A percentile compares a stretch with the other conserved stretches of the same genome.
Conservation (phyloP, 148 eudicot species). For the Heliosperma pusillum region DNA sequence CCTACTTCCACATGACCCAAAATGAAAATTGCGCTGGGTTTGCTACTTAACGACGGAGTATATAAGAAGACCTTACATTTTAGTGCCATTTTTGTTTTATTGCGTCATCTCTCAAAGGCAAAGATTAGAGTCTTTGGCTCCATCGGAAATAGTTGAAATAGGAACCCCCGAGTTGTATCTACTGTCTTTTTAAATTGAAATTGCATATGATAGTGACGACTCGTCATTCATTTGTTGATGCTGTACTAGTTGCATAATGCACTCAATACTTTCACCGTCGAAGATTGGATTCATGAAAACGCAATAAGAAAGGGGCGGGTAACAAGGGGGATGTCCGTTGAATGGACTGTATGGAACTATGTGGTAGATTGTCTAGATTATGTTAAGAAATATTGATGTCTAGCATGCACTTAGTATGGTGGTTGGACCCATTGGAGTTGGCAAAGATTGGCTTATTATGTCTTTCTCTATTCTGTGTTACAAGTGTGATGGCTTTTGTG, state of each 20-base stretch:
- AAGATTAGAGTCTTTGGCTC: not conserved
- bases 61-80: not conserved
- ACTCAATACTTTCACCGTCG: not conserved
- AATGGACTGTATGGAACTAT: not conserved
- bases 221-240: not conserved
- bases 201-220: not conserved
- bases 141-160: not conserved
- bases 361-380: not conserved
- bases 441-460: not conserved
- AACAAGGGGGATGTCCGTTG: not conserved
- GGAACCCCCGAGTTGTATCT: not conserved
- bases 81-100: not conserved
- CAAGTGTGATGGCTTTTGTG: not conserved
- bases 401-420: not conserved
- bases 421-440: not conserved
- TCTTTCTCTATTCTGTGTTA: not conserved
- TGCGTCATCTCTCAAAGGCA: not conserved
- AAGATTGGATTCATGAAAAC: not conserved
- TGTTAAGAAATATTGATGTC: not conserved
- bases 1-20: no score
- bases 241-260: conserved; percentile 4
- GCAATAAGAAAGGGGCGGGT: not conserved
- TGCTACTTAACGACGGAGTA: not conserved
- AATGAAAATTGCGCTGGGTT: not conserved
- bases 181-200: not conserved